phyloP scores from a whole-genome alignment of 768 basidiomycete genomes.

The Suillus subluteus region DNA sequence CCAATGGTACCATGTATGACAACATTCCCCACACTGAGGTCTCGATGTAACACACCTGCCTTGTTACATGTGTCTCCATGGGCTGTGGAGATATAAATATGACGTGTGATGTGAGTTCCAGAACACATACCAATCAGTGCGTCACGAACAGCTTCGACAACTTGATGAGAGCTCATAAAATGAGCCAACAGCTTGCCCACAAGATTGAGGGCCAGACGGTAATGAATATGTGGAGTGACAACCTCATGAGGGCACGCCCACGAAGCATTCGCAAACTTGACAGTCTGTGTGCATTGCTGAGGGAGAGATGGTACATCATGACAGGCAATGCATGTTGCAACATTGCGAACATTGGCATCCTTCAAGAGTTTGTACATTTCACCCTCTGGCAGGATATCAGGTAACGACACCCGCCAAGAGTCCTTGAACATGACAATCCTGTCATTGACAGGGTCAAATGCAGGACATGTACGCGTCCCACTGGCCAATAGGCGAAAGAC shows the following conservation, averaged over 20 bases:
- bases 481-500: background rate
- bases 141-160: slow-evolving; percentile 15
- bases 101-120: background rate
- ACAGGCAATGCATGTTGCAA: slow-evolving; percentile 20
- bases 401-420: background rate
- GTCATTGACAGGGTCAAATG: background rate
- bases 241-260: background rate
- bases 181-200: slow-evolving; percentile 10
- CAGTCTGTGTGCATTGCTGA: background rate
- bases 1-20: slow-evolving; percentile 14
- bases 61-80: background rate
- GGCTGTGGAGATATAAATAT: slow-evolving; percentile 5
- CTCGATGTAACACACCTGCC: slow-evolving; percentile 21
- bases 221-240: slow-evolving; percentile 12
- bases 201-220: slow-evolving; percentile 11
- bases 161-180: slow-evolving; percentile 1
- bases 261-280: background rate
- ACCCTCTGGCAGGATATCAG: slow-evolving; percentile 22
- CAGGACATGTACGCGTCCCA: background rate
- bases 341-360: slow-evolving; percentile 18
- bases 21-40: slow-evolving; percentile 16
- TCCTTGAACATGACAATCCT: background rate
- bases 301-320: background rate
- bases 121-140: slow-evolving; percentile 11
- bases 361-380: slow-evolving; percentile 25